Evolutionary conservation across 306 rosid species (phyloP).

Genomic region (Dryas octopetala): DNA sequence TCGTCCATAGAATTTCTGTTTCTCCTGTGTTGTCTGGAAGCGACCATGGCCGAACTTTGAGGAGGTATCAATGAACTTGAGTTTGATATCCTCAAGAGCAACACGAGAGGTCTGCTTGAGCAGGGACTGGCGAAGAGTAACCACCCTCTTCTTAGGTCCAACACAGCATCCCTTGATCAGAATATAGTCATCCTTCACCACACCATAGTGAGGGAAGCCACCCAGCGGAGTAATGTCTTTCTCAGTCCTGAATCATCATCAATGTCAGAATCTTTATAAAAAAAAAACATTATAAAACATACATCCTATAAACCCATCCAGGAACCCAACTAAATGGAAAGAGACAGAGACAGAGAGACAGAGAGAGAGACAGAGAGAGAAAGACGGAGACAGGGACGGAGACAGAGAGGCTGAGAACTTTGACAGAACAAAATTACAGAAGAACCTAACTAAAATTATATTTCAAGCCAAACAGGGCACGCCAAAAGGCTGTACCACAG

Average conservation of each 20-base stretch:
- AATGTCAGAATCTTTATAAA: not conserved
- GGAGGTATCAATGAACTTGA: constrained; percentile 83
- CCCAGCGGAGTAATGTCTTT: constrained; percentile 86
- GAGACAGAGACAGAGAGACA: no score
- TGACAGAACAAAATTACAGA: no score
- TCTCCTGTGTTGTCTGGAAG: constrained; percentile 87
- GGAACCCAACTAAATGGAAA: no score
- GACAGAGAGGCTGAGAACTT: no score
- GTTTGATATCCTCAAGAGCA: constrained; percentile 76
- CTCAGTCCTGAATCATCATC: constrained; percentile 63
- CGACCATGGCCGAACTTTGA: constrained; percentile 89
- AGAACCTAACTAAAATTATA: no score
- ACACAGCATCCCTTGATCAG: constrained; percentile 77
- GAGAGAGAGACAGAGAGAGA: no score
- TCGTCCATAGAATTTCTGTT: constrained; percentile 78
- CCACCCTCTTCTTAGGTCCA: constrained; percentile 85
- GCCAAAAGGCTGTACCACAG: not conserved
- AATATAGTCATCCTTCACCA: constrained; percentile 70
- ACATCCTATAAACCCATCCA: not conserved
- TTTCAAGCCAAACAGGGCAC: not conserved
- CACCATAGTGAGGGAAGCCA: constrained; percentile 89
- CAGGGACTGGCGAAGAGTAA: constrained; percentile 79
- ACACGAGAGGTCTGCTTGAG: constrained; percentile 79
- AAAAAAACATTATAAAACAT: no score
- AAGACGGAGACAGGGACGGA: no score